Evolutionary conservation across 495 filamentous ascomycete species (phyloP), one percentile per base, ranked within the genome.

Genomic region (Penicillium angulare): DNA sequence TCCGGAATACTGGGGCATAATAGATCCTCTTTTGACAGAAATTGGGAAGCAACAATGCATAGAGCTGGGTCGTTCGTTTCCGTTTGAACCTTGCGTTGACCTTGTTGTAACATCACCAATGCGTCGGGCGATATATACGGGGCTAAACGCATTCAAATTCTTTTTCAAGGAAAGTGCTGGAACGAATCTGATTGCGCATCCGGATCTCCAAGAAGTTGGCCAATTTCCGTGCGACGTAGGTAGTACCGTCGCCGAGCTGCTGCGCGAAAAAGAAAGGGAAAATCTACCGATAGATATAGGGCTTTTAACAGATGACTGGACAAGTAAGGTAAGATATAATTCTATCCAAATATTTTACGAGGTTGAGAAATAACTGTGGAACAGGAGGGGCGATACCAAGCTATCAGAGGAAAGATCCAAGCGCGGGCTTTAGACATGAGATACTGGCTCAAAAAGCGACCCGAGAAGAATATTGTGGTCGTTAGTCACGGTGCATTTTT

Each of bases 61-160:
- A 1, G 55, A 66, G 3, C 81, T 93, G 10, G 55, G 67, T 36
- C 46, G 61, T 3, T 56, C 50, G 8, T 90, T 92, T 64, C 81
- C 83, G 0, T 52, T 71, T 53, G 75, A 80, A 50, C 57, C 69
- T n/a, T 64, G 73, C 18, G 63, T 89, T 61, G 80, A 82, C 3
- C 77, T 88, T 45, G 72, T 92, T 2, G 77, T 90, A 23, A 77
- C 86, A 22, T 91, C 87, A 0, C 89, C 90, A 1, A 71, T 92
- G 42, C 80, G 82, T 9, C 82, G 89, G 27, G 88, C 90, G 1
- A 66, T 95, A 7, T 80, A 84, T 57, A 92, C 90, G 0, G 79
- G 81, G n/a, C 70, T 90, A 7, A 60, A 79, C 26, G 77, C 75
- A 17, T 92, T 92, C 66, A 57, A 59, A 21, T 64, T 78, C 3